Evolutionary conservation across 2,329 filamentous ascomycete genomes (phyloP), one percentile per base, ranked within the genome.

Genomic region (Podosphaera xanthii): DNA sequence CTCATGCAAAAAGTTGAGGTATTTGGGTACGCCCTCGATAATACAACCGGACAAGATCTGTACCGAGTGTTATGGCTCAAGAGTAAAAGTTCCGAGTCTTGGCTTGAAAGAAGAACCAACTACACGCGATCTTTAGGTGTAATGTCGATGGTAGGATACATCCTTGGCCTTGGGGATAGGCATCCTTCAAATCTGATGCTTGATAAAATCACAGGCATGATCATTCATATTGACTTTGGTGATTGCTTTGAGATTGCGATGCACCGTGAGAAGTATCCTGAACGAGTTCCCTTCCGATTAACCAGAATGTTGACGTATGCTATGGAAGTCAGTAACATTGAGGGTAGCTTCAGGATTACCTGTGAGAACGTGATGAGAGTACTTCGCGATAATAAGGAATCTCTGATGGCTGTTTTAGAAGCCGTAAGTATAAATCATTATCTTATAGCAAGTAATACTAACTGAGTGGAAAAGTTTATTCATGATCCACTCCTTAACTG

Each of bases 111-210:
- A 50, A 85, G 92, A 58, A 98, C 94, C n/a, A 98, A 95, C 70
- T 99, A 98, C 73, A 98, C 92, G 22, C 85, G 92, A 60, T 97
- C 91, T 0, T 77, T 98, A 1, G 92, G 88, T 65, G 92, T 98
- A 67, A 99, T 98, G 92, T 96, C 89, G n/a, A 98, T 99, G 89
- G 92, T 97, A n/a, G 92, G 92, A 63, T 99, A 99, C 71, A 97
- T 99, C 64, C 81, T 99, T 31, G 94, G 92, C 61, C 77, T 99
- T 12, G 92, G 92, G 59, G 92, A 99, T 73, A 84, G 94, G 55
- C 92, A 99, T 72, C 94, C 94, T 44, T 96, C 89, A 61, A 99
- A 99, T 71, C 74, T 99, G 67, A 94, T 98, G 85, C 83, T 99
- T 48, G 92, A 98, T 71, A 85, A 89, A 46, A 82, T 94, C 62